A percentile compares a stretch with the other conserved stretches of the same genome.
These are phyloP conservation scores for Oehlia diaphana DNA, from an alignment of 192 early-diverging fungal genomes.

Conservation along the genomic window DNA sequence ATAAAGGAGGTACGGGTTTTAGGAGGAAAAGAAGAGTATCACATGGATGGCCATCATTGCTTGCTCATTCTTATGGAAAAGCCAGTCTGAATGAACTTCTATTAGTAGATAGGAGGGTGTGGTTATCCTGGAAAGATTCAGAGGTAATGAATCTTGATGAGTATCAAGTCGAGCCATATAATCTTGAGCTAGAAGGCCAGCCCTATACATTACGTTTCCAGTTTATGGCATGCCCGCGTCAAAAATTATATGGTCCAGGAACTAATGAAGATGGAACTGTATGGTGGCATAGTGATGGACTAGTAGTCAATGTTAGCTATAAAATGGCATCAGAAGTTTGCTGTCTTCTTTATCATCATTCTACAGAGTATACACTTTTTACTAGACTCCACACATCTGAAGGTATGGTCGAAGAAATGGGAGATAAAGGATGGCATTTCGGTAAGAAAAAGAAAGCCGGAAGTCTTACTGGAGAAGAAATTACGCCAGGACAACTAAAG, in stretches of 20 bases:
- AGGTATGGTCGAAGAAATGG: neutral
- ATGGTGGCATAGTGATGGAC: neutral
- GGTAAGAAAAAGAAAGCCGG: conserved; percentile 1
- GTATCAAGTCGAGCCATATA: too few species aligned
- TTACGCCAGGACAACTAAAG: too few species aligned
- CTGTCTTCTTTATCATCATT: neutral
- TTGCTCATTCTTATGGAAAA: neutral
- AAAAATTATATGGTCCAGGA: neutral
- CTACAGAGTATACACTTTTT: conserved; percentile 3
- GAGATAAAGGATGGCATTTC: conserved; percentile 3
- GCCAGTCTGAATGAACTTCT: neutral
- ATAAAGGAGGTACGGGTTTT: neutral
- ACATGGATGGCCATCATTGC: neutral
- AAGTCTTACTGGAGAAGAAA: too few species aligned
- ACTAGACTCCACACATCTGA: neutral
- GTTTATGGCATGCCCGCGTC: neutral
- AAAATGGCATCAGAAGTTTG: neutral
- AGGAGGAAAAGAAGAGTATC: neutral
- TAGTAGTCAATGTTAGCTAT: neutral
- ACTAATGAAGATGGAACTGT: neutral
- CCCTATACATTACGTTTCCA: neutral
- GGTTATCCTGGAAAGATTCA: neutral
- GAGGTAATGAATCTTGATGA: neutral
- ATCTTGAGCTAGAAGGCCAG: neutral
- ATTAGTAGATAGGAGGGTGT: neutral